Evolutionary conservation across 176 grass and related monocot species (phyloP).

Genomic region (Stipa capillata): DNA sequence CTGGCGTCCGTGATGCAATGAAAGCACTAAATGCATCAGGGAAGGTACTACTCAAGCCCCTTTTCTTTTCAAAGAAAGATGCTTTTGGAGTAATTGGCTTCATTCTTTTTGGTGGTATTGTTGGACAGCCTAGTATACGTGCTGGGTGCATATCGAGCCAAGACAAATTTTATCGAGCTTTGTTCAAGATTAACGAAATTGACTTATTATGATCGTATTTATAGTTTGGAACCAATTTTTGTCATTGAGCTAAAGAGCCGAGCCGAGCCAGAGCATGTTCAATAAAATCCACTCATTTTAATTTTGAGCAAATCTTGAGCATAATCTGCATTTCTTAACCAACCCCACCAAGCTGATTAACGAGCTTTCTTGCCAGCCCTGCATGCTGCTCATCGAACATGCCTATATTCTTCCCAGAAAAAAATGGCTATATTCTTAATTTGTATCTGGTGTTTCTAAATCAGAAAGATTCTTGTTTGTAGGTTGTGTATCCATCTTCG

Average conservation of each 20-base stretch:
- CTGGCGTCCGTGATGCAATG: constrained; percentile 62
- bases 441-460: background rate
- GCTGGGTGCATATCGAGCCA: too few species aligned
- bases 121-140: background rate
- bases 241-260: too few species aligned
- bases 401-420: background rate
- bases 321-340: too few species aligned
- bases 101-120: background rate
- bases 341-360: too few species aligned
- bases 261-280: too few species aligned
- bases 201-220: too few species aligned
- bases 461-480: background rate
- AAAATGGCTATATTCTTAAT: background rate
- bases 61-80: background rate
- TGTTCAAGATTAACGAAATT: too few species aligned
- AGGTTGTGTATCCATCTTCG: constrained; percentile 67
- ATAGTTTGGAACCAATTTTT: too few species aligned
- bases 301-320: too few species aligned
- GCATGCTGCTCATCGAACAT: background rate
- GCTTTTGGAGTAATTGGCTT: background rate
- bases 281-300: too few species aligned
- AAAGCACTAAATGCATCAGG: constrained; percentile 76
- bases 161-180: too few species aligned
- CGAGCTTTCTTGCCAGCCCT: too few species aligned
- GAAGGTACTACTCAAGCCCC: constrained; percentile 31